phyloP scores from a whole-genome alignment of 192 early-diverging fungal genomes.

The Lunasporangiospora selenospora region DNA sequence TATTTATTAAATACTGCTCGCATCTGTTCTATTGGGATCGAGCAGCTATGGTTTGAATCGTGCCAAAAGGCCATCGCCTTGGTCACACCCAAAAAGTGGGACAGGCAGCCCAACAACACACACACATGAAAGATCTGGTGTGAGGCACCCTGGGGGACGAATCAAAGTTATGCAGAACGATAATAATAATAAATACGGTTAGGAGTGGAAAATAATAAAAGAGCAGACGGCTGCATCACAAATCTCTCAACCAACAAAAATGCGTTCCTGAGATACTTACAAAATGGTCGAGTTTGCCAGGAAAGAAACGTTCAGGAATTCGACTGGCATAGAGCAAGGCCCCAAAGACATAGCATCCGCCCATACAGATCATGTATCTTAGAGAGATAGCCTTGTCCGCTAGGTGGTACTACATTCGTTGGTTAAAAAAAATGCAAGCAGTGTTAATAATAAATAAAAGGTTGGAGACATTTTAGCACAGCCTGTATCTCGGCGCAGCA shows the following conservation, averaged over 20 bases:
- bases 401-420: background rate
- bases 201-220: background rate
- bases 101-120: constrained; percentile 74
- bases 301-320: constrained; percentile 86
- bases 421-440: background rate
- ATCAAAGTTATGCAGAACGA: too few species aligned
- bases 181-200: background rate
- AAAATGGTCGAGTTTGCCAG: constrained; percentile 84
- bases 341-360: constrained; percentile 77
- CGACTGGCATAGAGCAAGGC: constrained; percentile 86
- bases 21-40: constrained; percentile 36
- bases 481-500: too few species aligned
- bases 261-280: too few species aligned
- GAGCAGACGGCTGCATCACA: background rate
- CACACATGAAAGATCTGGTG: constrained; percentile 94
- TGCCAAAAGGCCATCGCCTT: constrained; percentile 65
- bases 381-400: constrained; percentile 65
- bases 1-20: background rate
- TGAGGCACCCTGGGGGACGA: constrained; percentile 70
- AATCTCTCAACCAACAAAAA: background rate
- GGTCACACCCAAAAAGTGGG: constrained; percentile 76
- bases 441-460: too few species aligned
- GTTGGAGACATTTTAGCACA: too few species aligned
- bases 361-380: constrained; percentile 75
- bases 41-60: constrained; percentile 42